phyloP scores from a whole-genome alignment of 495 filamentous ascomycete genomes.

The Neurospora discreta region DNA sequence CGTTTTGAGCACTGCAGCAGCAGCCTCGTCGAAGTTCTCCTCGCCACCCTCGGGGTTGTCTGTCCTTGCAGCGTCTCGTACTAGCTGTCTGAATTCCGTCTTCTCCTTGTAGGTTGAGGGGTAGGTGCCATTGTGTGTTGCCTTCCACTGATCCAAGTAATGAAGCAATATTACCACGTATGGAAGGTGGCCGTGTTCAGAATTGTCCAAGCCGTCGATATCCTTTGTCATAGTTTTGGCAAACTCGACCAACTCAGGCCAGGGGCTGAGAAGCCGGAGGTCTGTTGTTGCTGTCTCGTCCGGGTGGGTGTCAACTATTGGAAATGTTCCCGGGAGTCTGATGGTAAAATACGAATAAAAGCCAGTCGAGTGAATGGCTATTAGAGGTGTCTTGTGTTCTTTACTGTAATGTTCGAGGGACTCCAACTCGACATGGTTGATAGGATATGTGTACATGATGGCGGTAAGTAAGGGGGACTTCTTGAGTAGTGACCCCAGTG shows the following conservation, averaged over 20 bases:
- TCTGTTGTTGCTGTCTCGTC: constrained; percentile 79
- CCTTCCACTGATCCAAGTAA: constrained; percentile 78
- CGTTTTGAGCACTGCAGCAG: constrained; percentile 74
- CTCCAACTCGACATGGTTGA: constrained; percentile 45
- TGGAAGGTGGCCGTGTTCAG: constrained; percentile 87
- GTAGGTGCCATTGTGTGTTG: constrained; percentile 51
- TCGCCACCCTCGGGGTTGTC: constrained; percentile 78
- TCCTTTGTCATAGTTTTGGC: constrained; percentile 49
- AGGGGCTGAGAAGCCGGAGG: constrained; percentile 74
- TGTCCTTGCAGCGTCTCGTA: constrained; percentile 54
- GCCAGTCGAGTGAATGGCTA: constrained; percentile 77
- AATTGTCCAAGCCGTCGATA: constrained; percentile 59
- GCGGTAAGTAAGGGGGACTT: constrained; percentile 52
- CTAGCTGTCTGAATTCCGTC: constrained; percentile 60
- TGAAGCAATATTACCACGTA: constrained; percentile 77
- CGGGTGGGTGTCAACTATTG: constrained; percentile 95
- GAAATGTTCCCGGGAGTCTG: constrained; percentile 63
- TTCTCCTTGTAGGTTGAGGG: constrained; percentile 81
- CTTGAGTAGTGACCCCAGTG: constrained; percentile 28
- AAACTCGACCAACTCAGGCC: constrained; percentile 67
- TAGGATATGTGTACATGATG: constrained; percentile 65
- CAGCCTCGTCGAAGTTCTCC: constrained; percentile 95
- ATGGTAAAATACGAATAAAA: constrained; percentile 81
- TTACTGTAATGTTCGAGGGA: constrained; percentile 46
- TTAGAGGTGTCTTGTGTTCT: constrained; percentile 56